Conservation (phyloP, 2,329 filamentous ascomycete species). For the Fusarium sp. region DNA sequence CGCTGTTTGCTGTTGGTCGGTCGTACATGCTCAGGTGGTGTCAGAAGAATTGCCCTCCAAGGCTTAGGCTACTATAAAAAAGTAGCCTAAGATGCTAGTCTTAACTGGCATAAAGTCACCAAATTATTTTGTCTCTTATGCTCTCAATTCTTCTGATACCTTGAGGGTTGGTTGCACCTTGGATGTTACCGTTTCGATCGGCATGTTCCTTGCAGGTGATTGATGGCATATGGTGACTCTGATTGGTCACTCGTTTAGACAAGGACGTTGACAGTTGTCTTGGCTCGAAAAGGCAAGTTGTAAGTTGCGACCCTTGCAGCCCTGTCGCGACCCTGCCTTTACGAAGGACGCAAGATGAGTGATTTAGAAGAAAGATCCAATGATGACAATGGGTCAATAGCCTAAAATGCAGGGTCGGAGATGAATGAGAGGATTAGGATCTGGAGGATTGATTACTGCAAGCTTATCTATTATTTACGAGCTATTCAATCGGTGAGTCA, state of each 20-base stretch:
- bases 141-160: too few species aligned
- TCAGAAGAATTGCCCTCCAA: too few species aligned
- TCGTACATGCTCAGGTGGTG: background rate
- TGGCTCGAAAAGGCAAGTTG: constrained; percentile 21
- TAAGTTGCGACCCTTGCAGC: constrained; percentile 20
- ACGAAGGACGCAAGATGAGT: constrained; percentile 9
- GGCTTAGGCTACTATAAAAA: too few species aligned
- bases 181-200: constrained; percentile 5
- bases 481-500: background rate
- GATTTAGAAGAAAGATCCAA: constrained; percentile 11
- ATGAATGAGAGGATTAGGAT: constrained; percentile 14
- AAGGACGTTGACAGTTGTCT: constrained; percentile 3
- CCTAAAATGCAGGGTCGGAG: constrained; percentile 10
- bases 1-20: background rate
- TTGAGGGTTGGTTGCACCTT: too few species aligned
- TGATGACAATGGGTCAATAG: background rate
- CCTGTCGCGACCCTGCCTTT: background rate
- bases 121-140: too few species aligned
- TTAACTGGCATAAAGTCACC: too few species aligned
- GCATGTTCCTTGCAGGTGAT: constrained; percentile 32
- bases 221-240: background rate
- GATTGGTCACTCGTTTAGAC: constrained; percentile 17
- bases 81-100: too few species aligned
- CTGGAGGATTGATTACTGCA: background rate
- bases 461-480: background rate